Evolutionary conservation across 2,329 filamentous ascomycete species (phyloP).

Genomic region (Lasiodiplodia gonubiensis): DNA sequence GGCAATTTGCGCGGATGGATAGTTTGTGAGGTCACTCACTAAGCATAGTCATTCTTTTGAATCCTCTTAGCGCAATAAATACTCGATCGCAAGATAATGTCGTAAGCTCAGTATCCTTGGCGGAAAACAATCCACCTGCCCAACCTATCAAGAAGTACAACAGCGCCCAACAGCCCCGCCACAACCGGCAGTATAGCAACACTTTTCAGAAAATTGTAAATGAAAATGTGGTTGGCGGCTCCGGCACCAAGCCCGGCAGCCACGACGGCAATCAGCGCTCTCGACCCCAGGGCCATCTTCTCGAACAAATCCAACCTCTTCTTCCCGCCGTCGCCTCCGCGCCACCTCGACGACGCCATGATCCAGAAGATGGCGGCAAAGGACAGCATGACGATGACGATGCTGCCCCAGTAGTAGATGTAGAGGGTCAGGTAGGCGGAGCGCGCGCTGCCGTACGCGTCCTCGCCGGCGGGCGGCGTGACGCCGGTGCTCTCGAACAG

Average conservation of each 20-base stretch:
- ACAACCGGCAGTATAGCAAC: neutral
- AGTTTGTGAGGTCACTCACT: too few species aligned
- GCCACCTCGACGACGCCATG: neutral
- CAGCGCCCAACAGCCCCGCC: neutral
- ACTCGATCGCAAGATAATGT: too few species aligned
- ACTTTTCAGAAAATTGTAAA: conserved; percentile 1
- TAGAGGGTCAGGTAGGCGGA: conserved; percentile 33
- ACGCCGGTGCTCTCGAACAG: conserved; percentile 2
- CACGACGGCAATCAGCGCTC: neutral
- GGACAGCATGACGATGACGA: conserved; percentile 45
- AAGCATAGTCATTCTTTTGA: too few species aligned
- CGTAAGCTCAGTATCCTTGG: neutral
- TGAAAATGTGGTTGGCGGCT: neutral
- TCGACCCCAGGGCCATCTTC: neutral
- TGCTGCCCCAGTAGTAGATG: conserved; percentile 48
- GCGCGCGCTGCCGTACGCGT: neutral
- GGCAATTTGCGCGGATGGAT: too few species aligned
- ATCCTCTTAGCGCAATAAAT: too few species aligned
- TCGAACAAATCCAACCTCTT: neutral
- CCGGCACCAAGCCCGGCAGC: neutral
- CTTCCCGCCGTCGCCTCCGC: neutral
- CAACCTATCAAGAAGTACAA: neutral
- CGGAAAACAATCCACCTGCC: neutral
- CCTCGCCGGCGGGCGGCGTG: neutral
- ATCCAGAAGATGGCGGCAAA: conserved; percentile 43